Evolutionary conservation across 2,329 filamentous ascomycete species (phyloP).

Genomic region (Colletotrichum tropicale): DNA sequence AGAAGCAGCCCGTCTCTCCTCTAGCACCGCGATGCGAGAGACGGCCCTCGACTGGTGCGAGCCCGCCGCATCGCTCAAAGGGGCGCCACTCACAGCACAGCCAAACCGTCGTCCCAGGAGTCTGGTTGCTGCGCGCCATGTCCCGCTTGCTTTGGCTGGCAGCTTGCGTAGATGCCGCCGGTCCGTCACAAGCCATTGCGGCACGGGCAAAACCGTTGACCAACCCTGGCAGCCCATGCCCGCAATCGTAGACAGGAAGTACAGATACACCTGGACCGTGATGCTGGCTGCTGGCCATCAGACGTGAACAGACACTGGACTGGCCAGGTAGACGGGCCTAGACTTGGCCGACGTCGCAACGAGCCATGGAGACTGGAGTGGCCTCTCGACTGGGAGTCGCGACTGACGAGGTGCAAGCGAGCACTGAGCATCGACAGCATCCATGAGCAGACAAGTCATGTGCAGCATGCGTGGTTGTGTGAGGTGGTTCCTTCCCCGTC

Average conservation of each 20-base stretch:
- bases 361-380: neutral
- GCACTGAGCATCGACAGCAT: neutral
- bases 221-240: neutral
- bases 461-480: neutral
- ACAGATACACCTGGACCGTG: neutral
- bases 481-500: neutral
- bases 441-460: neutral
- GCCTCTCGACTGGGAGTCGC: neutral
- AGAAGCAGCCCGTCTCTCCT: neutral
- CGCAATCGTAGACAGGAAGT: neutral
- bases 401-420: neutral
- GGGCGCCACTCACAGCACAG: neutral
- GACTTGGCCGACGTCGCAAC: neutral
- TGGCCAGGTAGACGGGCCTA: neutral
- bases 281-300: neutral
- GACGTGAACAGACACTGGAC: neutral
- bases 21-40: neutral
- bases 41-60: neutral
- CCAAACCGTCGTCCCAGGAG: conserved; percentile 8
- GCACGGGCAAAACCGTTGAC: conserved; percentile 12
- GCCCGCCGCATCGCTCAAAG: neutral
- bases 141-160: neutral
- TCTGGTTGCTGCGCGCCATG: conserved; percentile 14
- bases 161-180: conserved; percentile 8
- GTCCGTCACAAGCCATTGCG: conserved; percentile 16